Percentiles rank a stretch among this genome's conserved stretches.
Evolutionary conservation across 2,329 filamentous ascomycete genomes (phyloP).

Genomic region (Ophidiomyces ophidiicola): DNA sequence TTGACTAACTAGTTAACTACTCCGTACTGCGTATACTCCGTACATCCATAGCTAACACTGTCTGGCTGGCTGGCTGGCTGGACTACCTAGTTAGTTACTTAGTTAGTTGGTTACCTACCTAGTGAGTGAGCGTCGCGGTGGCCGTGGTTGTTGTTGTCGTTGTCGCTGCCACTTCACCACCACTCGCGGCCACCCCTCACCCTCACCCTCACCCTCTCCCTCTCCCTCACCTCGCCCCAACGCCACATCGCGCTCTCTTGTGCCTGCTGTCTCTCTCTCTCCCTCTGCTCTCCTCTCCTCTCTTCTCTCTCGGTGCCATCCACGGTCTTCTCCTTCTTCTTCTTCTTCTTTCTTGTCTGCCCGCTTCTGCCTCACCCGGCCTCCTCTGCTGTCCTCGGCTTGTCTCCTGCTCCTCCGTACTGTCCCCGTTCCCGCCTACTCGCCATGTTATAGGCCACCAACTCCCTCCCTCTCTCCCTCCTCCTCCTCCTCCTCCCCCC

Average conservation of each 20-base stretch:
- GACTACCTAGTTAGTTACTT: no score
- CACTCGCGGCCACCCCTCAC: neutral
- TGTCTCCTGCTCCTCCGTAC: neutral
- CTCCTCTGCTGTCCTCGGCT: no score
- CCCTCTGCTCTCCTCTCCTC: neutral
- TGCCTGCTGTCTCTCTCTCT: neutral
- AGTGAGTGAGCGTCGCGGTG: neutral
- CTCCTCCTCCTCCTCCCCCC: constrained; percentile 20
- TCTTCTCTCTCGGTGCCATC: neutral
- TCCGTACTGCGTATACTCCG: no score
- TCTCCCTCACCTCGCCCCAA: constrained; percentile 4
- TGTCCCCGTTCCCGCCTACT: neutral
- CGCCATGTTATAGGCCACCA: constrained; percentile 31
- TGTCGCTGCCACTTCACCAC: neutral
- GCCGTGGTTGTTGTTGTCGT: neutral
- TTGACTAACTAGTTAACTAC: no score
- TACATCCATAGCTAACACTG: no score
- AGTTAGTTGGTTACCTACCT: no score
- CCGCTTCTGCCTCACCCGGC: neutral
- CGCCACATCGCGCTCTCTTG: neutral
- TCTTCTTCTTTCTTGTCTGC: constrained; percentile 2
- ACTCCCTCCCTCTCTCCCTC: constrained; percentile 8
- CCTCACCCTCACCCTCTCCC: constrained; percentile 16
- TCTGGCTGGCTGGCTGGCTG: no score
- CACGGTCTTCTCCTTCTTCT: neutral